Evolutionary conservation across 331 rosid genomes (phyloP), one percentile per base, ranked within the genome.

Genomic region (Spiraea crenata): DNA sequence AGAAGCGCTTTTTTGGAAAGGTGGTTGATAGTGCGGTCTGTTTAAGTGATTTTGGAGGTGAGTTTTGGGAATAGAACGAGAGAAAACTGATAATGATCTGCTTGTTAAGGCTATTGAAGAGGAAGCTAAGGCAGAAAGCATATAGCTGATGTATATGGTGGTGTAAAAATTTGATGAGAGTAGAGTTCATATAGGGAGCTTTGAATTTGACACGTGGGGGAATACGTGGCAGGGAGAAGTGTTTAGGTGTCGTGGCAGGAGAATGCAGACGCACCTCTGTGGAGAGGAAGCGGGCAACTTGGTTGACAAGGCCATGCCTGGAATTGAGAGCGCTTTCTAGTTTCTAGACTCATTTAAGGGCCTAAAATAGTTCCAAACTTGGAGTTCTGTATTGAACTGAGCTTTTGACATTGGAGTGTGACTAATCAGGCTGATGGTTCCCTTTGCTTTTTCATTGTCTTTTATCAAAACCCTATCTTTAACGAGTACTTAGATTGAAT

Each of bases 191-290:
- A 74, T 45, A 58, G 63, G 45, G 61, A 25, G 35, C 19, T 57
- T 14, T 42, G 68, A 60, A n/a, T 7, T 45, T 63, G 86, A 76
- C 75, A 71, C 74, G 81, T 9, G 84, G 62, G 17, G 76, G 66
- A 57, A 14, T 5, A 45, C 35, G 82, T 82, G 84, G 82, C 66
- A 58, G 45, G 72, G 76, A 57, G 63, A 50, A 34, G 31, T 58
- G 48, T 44, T 56, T 9, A 74, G 69, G 83, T 88, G 95, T 76
- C 74, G 0, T 19, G 41, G 16, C 34, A 8, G 49, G 73, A 35
- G 15, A 79, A 63, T 73, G 84, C 77, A 63, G 44, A 20, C 48
- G 71, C 69, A 70, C 84, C 70, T 69, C 49, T 14, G 63, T 50
- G 44, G 1, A 25, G 31, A 25, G 31, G 68, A 76, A 66, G 57